Evolutionary conservation across 805 yeast genomes (phyloP), one percentile per base, ranked within the genome.

Genomic region (Cyberlindnera mrakii): DNA sequence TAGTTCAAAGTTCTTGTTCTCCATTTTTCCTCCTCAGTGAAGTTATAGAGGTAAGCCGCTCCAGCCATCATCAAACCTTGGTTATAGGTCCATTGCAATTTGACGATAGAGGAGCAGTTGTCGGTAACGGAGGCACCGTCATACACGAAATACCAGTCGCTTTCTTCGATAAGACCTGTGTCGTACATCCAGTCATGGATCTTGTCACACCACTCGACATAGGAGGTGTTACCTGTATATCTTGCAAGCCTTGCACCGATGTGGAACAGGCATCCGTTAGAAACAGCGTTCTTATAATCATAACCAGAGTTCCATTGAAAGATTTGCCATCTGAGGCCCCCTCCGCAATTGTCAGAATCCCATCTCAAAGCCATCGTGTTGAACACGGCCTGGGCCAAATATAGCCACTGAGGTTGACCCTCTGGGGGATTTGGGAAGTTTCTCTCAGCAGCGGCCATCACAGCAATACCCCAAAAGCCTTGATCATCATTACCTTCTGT

Each of bases 401-500:
- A 76, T 34, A 86, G 71, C 95, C 96, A 87, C 49, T 77, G 75
- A 25, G 85, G 84, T 44, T 75, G 64, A 30, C 65, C 71, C 1
- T 52, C 46, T 62, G 75, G 67, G 1, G 90, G 89, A 55, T 85
- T 84, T 6, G 85, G 70, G 64, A 88, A 88, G 64, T 84, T 84
- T 58, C 85, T 75, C 58, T 87, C 96, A 2, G 88, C 82, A 1
- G 96, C 96, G 15, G 75, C 78, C 85, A 87, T 80, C 3, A 72
- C 93, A 2, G 93, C 83, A 37, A 88, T 69, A 1, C 95, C 96
- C 96, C 96, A 87, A 59, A 88, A 84, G 0, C 86, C 95, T 65
- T 87, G 96, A 70, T 87, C 96, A 70, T 87, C 96, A 59, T 87
- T 87, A 63, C 96, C 96, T 64, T 87, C 95, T 2, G 93, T 80